Conservation (phyloP, 148 eudicot genomes). For the Rhododendron williamsianum region DNA sequence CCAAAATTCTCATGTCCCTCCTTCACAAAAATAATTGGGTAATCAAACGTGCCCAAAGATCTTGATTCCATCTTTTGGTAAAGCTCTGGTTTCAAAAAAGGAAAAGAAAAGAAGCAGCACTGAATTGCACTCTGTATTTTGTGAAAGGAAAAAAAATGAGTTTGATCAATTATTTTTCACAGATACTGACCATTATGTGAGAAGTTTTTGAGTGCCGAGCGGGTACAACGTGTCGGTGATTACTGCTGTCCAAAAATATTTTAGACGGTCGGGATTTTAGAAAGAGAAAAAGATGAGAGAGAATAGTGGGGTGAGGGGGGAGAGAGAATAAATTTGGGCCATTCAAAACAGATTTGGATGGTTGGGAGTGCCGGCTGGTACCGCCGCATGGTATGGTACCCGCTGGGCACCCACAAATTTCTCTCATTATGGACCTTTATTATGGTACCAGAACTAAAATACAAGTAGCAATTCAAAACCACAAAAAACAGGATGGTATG, state of each 20-base stretch:
- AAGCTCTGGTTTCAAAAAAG: not conserved
- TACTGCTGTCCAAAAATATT: no score
- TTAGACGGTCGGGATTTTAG: no score
- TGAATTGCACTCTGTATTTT: not conserved
- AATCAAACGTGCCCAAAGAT: not conserved
- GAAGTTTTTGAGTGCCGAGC: no score
- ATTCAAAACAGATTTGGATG: no score
- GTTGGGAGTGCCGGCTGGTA: no score
- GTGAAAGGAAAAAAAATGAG: not conserved
- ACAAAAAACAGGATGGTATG: not conserved
- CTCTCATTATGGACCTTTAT: not conserved
- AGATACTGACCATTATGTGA: not conserved
- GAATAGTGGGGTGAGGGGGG: no score
- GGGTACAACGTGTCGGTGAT: no score
- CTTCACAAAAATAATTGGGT: not conserved
- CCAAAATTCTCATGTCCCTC: not conserved
- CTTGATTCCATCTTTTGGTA: not conserved
- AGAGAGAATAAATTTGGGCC: no score
- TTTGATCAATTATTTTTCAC: not conserved
- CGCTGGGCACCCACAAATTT: no score
- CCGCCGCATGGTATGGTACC: no score
- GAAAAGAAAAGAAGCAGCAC: not conserved
- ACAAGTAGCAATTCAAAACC: not conserved
- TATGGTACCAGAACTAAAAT: not conserved
- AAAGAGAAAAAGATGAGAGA: no score